phyloP scores from a whole-genome alignment of 768 basidiomycete species.

The Clavulina sp. region DNA sequence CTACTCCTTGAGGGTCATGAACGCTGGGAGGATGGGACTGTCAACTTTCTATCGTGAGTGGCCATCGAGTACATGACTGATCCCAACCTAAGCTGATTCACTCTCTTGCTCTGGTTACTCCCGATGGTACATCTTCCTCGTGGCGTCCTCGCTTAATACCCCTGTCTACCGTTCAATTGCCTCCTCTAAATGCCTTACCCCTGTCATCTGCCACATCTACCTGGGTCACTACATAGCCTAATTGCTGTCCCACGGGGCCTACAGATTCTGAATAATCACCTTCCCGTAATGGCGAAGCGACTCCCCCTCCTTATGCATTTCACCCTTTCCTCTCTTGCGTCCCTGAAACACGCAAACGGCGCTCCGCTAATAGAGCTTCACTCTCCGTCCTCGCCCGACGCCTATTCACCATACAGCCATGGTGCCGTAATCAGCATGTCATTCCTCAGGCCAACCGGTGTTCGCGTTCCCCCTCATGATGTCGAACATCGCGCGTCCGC shows the following conservation, averaged over 20 bases:
- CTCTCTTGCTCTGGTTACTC: too few species aligned
- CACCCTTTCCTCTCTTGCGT: slow-evolving; percentile 36
- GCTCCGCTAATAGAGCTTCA: slow-evolving; percentile 35
- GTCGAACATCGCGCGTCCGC: slow-evolving; percentile 23
- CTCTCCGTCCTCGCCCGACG: background rate
- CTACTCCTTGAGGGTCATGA: slow-evolving; percentile 5
- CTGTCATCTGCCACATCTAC: too few species aligned
- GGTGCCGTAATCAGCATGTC: background rate
- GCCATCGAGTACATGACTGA: too few species aligned
- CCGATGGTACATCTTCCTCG: slow-evolving; percentile 64
- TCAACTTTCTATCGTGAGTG: slow-evolving; percentile 46
- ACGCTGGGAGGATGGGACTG: slow-evolving; percentile 54
- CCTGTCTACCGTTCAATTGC: too few species aligned
- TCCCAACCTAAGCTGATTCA: too few species aligned
- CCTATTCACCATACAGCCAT: background rate
- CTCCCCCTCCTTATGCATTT: slow-evolving; percentile 51
- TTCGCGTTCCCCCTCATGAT: slow-evolving; percentile 30
- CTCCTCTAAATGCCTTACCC: too few species aligned
- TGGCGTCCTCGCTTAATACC: slow-evolving; percentile 54
- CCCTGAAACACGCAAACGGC: slow-evolving; percentile 41
- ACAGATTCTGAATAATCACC: slow-evolving; percentile 56
- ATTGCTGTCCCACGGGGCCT: slow-evolving; percentile 67
- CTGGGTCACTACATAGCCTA: too few species aligned
- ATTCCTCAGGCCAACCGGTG: background rate
- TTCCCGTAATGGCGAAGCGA: slow-evolving; percentile 62